Evolutionary conservation across 2,329 filamentous ascomycete species (phyloP), one percentile per base, ranked within the genome.

Genomic region (Aurifilum marmelostoma): DNA sequence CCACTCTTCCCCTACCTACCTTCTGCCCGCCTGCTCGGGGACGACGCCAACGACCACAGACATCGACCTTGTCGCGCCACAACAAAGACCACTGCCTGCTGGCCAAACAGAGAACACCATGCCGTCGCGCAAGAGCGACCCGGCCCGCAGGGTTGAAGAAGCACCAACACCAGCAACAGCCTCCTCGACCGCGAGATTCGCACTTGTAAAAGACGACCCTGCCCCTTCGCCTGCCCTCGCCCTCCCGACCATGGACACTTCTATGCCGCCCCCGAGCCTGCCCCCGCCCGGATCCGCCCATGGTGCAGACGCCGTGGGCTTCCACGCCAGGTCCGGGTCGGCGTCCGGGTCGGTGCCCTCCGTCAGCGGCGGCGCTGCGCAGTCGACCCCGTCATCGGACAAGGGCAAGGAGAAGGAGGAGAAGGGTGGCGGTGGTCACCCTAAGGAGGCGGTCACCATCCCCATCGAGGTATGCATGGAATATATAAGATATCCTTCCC

Each of bases 71-170:
- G 16, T 12, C 12, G n/a, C n/a, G 18, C 52, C 14, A 56, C 24
- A 16, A 32, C 24, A 4, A 54, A 56, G 24, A 56, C 14, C 52
- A 16, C 14, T 56, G 7, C 43, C 14, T 56, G 18, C 62, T 24
- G 43, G 11, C 2, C 32, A 16, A 32, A 67, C 67, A n/a, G n/a
- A 18, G 21, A 3, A 62, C 72, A 71, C 73, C 67, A 88, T 89
- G 87, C 84, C 87, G 62, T 82, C 86, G 34, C 83, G 84, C 66
- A 89, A 89, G 76, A 85, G 82, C 72, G 85, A 87, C 73, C 74
- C 79, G 37, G 67, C 75, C 56, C 80, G 80, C 71, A 80, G 79
- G 71, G 83, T 81, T 79, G 82, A 85, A 72, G 80, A 80, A 58
- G 83, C 43, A n/a, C 18, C 43, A 47, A 16, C 41, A 47, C 5